These are phyloP conservation scores for Kwoniella sp. DNA, from an alignment of 768 basidiomycete species.

Conservation along the genomic window DNA sequence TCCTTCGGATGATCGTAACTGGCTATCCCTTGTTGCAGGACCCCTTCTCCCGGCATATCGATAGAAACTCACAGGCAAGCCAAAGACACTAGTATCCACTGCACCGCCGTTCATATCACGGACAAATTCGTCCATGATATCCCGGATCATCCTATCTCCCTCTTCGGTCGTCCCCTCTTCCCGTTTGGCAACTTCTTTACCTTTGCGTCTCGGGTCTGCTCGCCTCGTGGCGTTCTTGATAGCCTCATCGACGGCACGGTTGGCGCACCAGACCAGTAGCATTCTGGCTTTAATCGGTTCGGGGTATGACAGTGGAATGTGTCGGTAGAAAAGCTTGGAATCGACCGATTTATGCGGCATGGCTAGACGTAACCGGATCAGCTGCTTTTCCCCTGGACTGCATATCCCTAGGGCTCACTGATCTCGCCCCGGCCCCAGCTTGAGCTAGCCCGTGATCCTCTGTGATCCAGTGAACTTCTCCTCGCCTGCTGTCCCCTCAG, in stretches of 20 bases:
- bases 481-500: slow-evolving; percentile 36
- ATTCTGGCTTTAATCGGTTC: slow-evolving; percentile 45
- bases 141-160: slow-evolving; percentile 41
- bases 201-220: slow-evolving; percentile 26
- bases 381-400: neutral
- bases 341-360: slow-evolving; percentile 45
- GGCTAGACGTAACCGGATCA: slow-evolving; percentile 5
- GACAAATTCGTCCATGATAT: slow-evolving; percentile 46
- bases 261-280: slow-evolving; percentile 42
- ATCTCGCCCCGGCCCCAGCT: slow-evolving; percentile 47
- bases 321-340: slow-evolving; percentile 36
- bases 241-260: slow-evolving; percentile 33
- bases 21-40: no score
- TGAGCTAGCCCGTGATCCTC: slow-evolving; percentile 44
- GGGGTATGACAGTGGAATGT: slow-evolving; percentile 38
- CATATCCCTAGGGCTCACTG: slow-evolving; percentile 24
- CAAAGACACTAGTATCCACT: slow-evolving; percentile 46
- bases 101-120: slow-evolving; percentile 32
- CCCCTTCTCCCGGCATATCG: no score
- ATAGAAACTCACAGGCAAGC: slow-evolving; percentile 28
- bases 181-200: slow-evolving; percentile 19
- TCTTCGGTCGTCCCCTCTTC: slow-evolving; percentile 27
- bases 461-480: slow-evolving; percentile 37
- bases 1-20: no score
- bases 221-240: slow-evolving; percentile 2